Evolutionary conservation across 108 stramenopile species (phyloP), one percentile per base, ranked within the genome.

Genomic region (Cylindrotheca closterium): DNA sequence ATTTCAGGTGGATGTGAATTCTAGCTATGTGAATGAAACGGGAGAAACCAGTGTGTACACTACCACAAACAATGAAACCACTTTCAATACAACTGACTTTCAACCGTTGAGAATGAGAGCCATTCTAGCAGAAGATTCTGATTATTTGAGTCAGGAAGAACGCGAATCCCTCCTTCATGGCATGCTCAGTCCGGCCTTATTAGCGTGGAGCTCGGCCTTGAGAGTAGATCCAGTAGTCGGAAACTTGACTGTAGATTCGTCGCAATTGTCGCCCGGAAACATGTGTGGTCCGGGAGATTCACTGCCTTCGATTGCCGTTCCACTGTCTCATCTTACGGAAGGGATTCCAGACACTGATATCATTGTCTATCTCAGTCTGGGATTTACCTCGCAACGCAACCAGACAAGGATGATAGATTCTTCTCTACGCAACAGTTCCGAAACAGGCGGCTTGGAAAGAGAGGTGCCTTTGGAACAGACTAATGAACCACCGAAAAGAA

Each of bases 241-340:
- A 31, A 87, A 82, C 32, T 74, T 93, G 30, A 86, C 84, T 0
- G 75, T 93, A 47, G 92, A 93, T 63, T 34, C 30, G 22, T 34
- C 65, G 17, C 92, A 93, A 51, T 68, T 89, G 37, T 75, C 74
- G 47, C 87, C 89, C 66, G 79, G 85, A 10, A 69, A 60, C 17
- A 83, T 80, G 0, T 89, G 92, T 47, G 92, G 92, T 18, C 88
- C 88, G 18, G 92, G 92, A 29, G 75, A 75, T 42, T 87, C 87
- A 0, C 58, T 85, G 21, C 90, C 88, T 2, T 73, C 68, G 32
- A 84, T 86, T 26, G 58, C 31, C 30, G 91, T 92, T 2, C 91
- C 91, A 34, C 7, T 37, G 10, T 58, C 64, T 21, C 88, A 92
- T 63, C 47, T 89, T 33, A 62, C 49, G 2, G 58, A 71, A 5